These are phyloP conservation scores for Colletotrichum chrysophilum DNA, from an alignment of 2,329 filamentous ascomycete genomes.

Conservation along the genomic window DNA sequence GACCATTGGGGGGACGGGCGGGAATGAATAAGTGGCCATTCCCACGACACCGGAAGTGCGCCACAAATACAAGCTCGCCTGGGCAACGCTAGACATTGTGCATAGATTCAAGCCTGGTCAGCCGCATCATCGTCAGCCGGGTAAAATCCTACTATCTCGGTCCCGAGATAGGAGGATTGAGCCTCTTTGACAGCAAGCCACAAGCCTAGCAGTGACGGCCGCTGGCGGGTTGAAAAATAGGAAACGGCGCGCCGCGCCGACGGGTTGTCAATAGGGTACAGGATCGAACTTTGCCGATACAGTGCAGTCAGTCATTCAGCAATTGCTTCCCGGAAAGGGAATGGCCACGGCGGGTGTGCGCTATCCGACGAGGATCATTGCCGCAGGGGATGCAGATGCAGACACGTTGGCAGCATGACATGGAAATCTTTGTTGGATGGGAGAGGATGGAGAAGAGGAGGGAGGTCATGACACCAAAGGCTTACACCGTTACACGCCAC, in stretches of 20 bases:
- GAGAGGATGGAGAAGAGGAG: neutral
- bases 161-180: neutral
- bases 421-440: neutral
- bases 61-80: neutral
- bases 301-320: neutral
- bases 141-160: neutral
- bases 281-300: neutral
- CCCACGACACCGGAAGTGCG: neutral
- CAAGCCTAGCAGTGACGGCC: neutral
- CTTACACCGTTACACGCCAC: neutral
- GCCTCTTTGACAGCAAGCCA: neutral
- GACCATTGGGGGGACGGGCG: neutral
- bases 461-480: neutral
- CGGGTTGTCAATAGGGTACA: neutral
- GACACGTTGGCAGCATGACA: neutral
- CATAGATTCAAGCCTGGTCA: neutral
- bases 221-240: neutral
- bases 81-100: neutral
- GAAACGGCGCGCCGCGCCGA: neutral
- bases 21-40: neutral
- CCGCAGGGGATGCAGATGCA: neutral
- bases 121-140: neutral
- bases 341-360: neutral
- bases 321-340: neutral
- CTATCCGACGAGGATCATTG: neutral